Evolutionary conservation across 1,284 basidiomycete genomes (phyloP), one percentile per base, ranked within the genome.

Genomic region (Apiotrichum montevideense): DNA sequence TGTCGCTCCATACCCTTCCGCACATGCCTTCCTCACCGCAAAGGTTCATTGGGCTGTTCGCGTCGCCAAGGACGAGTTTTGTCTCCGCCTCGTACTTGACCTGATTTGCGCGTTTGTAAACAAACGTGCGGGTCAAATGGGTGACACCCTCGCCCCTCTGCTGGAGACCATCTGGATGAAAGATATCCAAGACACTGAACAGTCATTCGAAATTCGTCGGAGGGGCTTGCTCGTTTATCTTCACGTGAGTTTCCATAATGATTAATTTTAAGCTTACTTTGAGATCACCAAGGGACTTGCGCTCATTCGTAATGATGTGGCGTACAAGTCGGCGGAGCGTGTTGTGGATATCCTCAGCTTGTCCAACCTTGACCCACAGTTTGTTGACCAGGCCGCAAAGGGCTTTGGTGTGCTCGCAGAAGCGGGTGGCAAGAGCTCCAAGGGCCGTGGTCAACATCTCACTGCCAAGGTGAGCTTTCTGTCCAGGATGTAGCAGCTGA

Each of bases 221-320:
- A 44, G 67, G 11, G 69, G 61, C 10, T 52, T 74, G 32, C 54
- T 57, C 4, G 69, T 56, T 8, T 67, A 57, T 41, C 41, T 66
- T 59, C 52, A 67, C 62, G 68, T 66, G 13, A 58, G 64, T 52
- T 53, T 21, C 21, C 21, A 21, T 21, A 21, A 21, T 21, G 21
- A 21, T 21, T 21, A 21, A 21, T 21, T 21, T 21, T 21, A 21
- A 21, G 21, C 21, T 21, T 21, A 21, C 21, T 21, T n/a, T 21
- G 63, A 92, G 90, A 80, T 90, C 15, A 80, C 84, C 13, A 90
- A 87, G 72, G 88, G 83, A 0, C 79, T 97, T n/a, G 77, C 91
- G 0, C 82, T 92, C 0, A 82, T 86, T 6, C 85, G 85, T 29
- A 84, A 92, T 66, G 74, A 83, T 1, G 70, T 79, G 0, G 84